These are phyloP conservation scores for Xylaria sp. DNA, from an alignment of 2,329 filamentous ascomycete genomes.

Conservation along the genomic window DNA sequence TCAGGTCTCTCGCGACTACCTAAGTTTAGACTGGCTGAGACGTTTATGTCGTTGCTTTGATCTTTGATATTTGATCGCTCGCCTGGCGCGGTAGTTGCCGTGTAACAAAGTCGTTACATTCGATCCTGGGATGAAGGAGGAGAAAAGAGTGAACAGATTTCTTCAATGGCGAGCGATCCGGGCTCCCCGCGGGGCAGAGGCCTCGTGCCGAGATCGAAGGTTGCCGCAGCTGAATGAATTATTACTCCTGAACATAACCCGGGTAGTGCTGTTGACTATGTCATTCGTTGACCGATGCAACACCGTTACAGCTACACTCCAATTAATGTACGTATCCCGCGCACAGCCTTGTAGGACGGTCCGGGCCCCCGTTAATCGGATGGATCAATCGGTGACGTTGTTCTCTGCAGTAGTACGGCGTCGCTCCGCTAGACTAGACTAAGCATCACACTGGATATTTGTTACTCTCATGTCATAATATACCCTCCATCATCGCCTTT, in stretches of 20 bases:
- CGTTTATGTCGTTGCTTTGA: constrained; percentile 4
- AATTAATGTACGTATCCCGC: constrained; percentile 15
- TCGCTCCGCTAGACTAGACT: constrained; percentile 12
- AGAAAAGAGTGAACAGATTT: not conserved
- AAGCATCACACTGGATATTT: not conserved
- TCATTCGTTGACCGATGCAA: not conserved
- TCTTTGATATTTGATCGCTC: constrained; percentile 10
- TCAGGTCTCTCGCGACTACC: constrained; percentile 4
- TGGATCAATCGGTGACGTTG: constrained; percentile 13
- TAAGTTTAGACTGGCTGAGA: constrained; percentile 28
- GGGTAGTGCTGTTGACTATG: constrained; percentile 1
- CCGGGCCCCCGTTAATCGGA: not conserved
- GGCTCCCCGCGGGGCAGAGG: not conserved
- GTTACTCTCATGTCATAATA: not conserved
- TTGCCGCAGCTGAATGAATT: constrained; percentile 23
- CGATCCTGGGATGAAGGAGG: not conserved
- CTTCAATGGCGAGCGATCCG: constrained; percentile 4
- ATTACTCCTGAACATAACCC: constrained; percentile 1
- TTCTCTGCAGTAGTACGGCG: constrained; percentile 6
- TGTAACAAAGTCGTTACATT: not conserved
- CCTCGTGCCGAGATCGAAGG: not conserved
- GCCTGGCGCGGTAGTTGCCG: not conserved
- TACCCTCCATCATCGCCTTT: too few relatives aligned
- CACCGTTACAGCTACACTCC: not conserved
- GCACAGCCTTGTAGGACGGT: constrained; percentile 15